A percentile compares a stretch with the other conserved stretches of the same genome.
These are phyloP conservation scores for Nannizzia gypsea DNA, from an alignment of 2,329 filamentous ascomycete genomes.

Conservation along the genomic window DNA sequence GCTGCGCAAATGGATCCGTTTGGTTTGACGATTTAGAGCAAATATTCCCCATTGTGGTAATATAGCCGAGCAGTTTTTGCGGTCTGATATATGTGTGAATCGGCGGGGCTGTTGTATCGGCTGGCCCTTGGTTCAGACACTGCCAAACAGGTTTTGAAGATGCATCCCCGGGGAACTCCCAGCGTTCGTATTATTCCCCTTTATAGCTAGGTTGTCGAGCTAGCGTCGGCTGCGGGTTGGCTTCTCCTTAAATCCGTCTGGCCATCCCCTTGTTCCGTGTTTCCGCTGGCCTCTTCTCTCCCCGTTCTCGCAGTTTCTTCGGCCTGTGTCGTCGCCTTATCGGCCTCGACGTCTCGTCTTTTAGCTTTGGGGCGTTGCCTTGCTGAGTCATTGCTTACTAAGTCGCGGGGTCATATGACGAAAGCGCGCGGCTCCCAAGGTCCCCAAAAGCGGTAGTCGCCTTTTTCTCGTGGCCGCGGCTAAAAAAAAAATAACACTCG, in stretches of 20 bases:
- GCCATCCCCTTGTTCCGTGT: no score
- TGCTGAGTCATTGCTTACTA: neutral
- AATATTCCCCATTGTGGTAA: constrained; percentile 62
- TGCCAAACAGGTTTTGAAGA: neutral
- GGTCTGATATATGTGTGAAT: neutral
- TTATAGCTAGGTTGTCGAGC: no score
- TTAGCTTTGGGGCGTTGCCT: neutral
- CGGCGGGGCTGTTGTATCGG: neutral
- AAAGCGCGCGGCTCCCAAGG: constrained; percentile 6
- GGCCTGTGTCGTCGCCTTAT: neutral
- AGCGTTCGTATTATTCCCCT: neutral
- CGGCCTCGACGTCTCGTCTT: neutral
- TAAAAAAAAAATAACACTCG: neutral
- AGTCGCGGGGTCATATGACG: constrained; percentile 2
- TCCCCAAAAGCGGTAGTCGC: constrained; percentile 5
- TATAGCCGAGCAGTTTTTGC: neutral
- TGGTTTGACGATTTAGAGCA: constrained; percentile 59
- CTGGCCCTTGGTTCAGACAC: neutral
- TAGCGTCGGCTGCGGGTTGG: no score
- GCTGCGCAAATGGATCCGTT: constrained; percentile 54
- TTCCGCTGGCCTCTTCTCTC: neutral
- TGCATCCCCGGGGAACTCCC: neutral
- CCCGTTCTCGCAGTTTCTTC: neutral
- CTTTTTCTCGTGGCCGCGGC: neutral
- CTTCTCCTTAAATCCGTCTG: no score